Evolutionary conservation across 1,139 yeast species (phyloP).

Genomic region (Kurtzmaniella quercitrusa): DNA sequence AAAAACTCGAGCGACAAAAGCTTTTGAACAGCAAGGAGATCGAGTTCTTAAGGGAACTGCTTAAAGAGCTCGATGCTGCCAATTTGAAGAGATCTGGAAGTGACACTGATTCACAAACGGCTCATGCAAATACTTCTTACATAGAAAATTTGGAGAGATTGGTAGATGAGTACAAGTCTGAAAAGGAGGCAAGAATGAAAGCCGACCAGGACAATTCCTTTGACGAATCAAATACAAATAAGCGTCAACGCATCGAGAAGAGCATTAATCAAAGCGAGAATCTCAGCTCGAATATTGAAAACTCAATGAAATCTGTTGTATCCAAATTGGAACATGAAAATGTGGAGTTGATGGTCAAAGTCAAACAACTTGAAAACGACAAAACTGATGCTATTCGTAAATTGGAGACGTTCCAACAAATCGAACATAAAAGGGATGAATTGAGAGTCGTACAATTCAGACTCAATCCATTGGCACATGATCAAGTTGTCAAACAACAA

Average conservation of each 20-base stretch:
- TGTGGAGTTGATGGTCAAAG: slow-evolving; percentile 32
- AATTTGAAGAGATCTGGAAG: slow-evolving; percentile 16
- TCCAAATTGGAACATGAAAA: slow-evolving; percentile 39
- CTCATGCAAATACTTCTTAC: slow-evolving; percentile 20
- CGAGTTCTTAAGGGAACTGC: slow-evolving; percentile 48
- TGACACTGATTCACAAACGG: slow-evolving; percentile 14
- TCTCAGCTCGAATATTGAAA: neutral
- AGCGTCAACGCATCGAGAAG: neutral
- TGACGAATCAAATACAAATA: neutral
- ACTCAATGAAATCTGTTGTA: neutral
- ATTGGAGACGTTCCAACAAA: slow-evolving; percentile 22
- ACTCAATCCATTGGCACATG: slow-evolving; percentile 62
- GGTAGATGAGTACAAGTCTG: slow-evolving; percentile 55
- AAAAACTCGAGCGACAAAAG: slow-evolving; percentile 51
- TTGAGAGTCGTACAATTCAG: slow-evolving; percentile 59
- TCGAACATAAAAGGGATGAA: slow-evolving; percentile 28
- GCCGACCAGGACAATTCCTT: neutral
- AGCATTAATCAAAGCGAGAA: neutral
- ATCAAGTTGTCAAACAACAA: slow-evolving; percentile 58
- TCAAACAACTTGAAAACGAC: slow-evolving; percentile 32
- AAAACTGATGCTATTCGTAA: slow-evolving; percentile 29
- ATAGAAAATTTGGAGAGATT: slow-evolving; percentile 44
- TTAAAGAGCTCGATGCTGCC: slow-evolving; percentile 29
- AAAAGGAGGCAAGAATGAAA: slow-evolving; percentile 31
- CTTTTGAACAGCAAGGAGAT: slow-evolving; percentile 58